phyloP scores from a whole-genome alignment of 768 basidiomycete species.

The Tricholoma hemisulphureum region DNA sequence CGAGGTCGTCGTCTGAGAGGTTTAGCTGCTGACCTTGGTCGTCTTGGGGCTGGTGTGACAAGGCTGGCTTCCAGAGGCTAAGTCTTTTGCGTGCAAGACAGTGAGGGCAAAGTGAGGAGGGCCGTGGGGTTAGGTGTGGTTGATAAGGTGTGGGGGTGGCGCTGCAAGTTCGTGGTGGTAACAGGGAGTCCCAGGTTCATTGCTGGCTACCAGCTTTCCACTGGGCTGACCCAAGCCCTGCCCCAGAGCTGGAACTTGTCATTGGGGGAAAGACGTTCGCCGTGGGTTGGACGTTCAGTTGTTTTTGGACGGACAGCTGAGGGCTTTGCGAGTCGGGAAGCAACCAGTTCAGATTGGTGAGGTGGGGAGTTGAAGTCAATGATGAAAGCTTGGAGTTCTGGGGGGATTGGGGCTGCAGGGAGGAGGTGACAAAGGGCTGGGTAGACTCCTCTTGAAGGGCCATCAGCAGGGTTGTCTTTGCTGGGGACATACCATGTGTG shows the following conservation, averaged over 20 bases:
- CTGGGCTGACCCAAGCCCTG: no score
- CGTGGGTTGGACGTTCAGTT: neutral
- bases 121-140: slow-evolving; percentile 10
- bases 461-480: neutral
- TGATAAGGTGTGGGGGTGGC: slow-evolving; percentile 1
- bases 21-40: no score
- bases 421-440: slow-evolving; percentile 30
- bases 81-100: no score
- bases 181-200: neutral
- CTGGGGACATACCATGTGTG: no score
- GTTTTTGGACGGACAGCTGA: neutral
- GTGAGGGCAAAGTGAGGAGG: slow-evolving; percentile 23
- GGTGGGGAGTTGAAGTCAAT: neutral
- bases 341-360: neutral
- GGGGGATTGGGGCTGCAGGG: slow-evolving; percentile 2
- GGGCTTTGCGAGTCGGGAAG: neutral
- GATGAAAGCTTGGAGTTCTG: neutral
- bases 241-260: no score
- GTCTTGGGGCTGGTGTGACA: neutral
- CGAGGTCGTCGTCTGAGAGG: no score
- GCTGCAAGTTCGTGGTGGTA: neutral
- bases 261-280: no score
- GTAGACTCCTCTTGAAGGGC: slow-evolving; percentile 36
- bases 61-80: no score
- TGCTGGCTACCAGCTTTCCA: neutral